Evolutionary conservation across 2,329 filamentous ascomycete species (phyloP), one percentile per base, ranked within the genome.

Genomic region (Diaporthe aspalathi): DNA sequence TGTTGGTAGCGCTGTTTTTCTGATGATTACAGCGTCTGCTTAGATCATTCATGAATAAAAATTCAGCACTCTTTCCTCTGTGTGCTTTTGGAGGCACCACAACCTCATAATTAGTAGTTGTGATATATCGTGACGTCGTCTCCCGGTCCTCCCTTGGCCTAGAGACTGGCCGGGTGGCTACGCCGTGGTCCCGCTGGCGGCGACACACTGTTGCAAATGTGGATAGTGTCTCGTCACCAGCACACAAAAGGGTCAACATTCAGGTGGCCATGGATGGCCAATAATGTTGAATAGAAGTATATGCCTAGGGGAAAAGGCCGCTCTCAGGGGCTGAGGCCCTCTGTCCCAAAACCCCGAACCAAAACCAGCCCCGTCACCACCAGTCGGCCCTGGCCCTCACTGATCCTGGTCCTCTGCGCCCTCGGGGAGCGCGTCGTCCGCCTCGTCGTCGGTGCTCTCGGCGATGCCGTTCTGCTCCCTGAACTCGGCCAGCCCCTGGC

Each of bases 381-480:
- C 32, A 7, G 5, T n/a, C 1, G 3, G 3, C 3, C 7, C 5
- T 11, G 2, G 11, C 29, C 4, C 29, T 2, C 24, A 57, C 32
- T 57, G 8, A 24, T 32, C 11, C 49, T 52, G 49, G 7, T 43
- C 54, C 24, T 60, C 54, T 5, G n/a, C 54, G n/a, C 54, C 54
- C 35, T 60, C 54, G 4, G 54, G 4, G 2, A 60, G 35, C 14
- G 54, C 54, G 20, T 60, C 54, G 1, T 60, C 54, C 14, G 54
- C 54, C 54, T 60, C 54, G 20, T 60, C 35, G 1, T 27, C n/a
- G 7, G 14, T 60, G 14, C 54, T 60, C 54, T 60, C 35, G 6
- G 54, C 35, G 54, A 60, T 60, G n/a, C 54, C 54, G 54, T 60
- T 60, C 54, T 60, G 54, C 54, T 60, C 54, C n/a, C 54, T 35